Base-by-base conservation (phyloP, 169 alveolate species). In the Eimeria necatrix region DNA sequence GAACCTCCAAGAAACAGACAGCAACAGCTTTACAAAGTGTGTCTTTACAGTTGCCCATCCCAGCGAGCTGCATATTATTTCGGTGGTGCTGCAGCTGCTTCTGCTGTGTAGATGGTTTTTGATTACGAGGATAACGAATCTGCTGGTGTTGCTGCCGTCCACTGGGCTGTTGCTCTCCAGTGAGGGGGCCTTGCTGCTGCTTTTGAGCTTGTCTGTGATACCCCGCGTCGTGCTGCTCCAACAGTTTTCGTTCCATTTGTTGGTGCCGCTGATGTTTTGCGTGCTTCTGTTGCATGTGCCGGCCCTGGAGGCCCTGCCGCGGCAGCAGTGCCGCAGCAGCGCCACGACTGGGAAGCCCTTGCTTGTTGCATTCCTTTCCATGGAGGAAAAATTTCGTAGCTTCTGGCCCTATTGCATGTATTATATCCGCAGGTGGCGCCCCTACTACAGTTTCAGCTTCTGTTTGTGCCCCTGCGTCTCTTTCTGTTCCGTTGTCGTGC, bases 1-100 rank as follows among this genome's bases (percentile, higher is more conserved):
- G 92, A 32, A 85, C 60, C 22, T 85, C 92, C 26, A 46, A 3
- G 20, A 85, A 53, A 59, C 92, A 85, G 51, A 20, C 49, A 5
- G 80, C 80, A 41, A 85, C 53, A 0, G 92, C 92, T 26, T 56
- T 60, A 41, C 56, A 70, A 48, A 85, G 10, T 4, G 61, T 41
- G 49, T 71, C 49, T 10, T 7, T 16, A 53, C 32, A 4, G n/a
- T 14, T 52, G 56, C 59, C 51, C 74, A 53, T 60, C 52, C 53
- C 74, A 51, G 12, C 51, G 2, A 53, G 14, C 8, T 8, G 70
- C 74, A 51, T 16, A 26, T 26, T 12, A 7, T 71, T 81, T 2
- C 20, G 4, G 53, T 7, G 51, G 51, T 56, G n/a, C 89, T 51
- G 51, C 71, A 9, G 73, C 12, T 52, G 89, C 16, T 20, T n/a